Evolutionary conservation across 441 rosid genomes (phyloP).

Genomic region (Pelargonium myrrhifolium): DNA sequence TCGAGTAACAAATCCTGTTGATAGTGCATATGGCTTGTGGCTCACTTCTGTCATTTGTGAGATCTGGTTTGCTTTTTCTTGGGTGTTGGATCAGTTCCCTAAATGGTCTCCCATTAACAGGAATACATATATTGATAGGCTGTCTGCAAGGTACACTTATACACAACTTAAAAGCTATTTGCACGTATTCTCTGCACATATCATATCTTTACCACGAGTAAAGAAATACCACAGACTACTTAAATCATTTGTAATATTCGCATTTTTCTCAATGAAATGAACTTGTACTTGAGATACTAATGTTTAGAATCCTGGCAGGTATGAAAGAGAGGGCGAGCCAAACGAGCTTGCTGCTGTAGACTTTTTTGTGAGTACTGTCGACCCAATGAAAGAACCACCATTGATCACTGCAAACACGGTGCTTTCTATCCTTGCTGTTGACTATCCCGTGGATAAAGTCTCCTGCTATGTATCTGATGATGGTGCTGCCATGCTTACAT

Average conservation of each 20-base stretch:
- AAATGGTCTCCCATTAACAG: slow-evolving; percentile 84
- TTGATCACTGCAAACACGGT: slow-evolving; percentile 95
- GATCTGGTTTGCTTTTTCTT: slow-evolving; percentile 93
- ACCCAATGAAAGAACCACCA: slow-evolving; percentile 94
- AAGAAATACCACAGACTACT: no score
- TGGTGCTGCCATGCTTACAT: slow-evolving; percentile 98
- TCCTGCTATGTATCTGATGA: slow-evolving; percentile 96
- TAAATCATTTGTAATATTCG: no score
- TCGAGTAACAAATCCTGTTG: slow-evolving; percentile 74
- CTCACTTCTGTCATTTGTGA: slow-evolving; percentile 87
- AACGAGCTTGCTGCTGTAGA: slow-evolving; percentile 64
- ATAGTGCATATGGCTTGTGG: slow-evolving; percentile 84
- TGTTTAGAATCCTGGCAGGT: slow-evolving; percentile 30
- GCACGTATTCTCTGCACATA: no score
- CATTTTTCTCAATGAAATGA: no score
- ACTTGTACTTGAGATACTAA: no score
- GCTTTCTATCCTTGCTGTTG: slow-evolving; percentile 88
- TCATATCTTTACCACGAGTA: neutral
- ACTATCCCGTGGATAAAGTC: slow-evolving; percentile 75
- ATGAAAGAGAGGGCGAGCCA: slow-evolving; percentile 83
- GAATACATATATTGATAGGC: slow-evolving; percentile 89
- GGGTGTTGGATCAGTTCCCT: slow-evolving; percentile 98
- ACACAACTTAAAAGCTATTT: neutral
- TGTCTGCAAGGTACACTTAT: slow-evolving; percentile 53
- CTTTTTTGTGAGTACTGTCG: slow-evolving; percentile 89